Evolutionary conservation across 2,329 filamentous ascomycete genomes (phyloP), one percentile per base, ranked within the genome.

Genomic region (Colletotrichum tamarilloi): DNA sequence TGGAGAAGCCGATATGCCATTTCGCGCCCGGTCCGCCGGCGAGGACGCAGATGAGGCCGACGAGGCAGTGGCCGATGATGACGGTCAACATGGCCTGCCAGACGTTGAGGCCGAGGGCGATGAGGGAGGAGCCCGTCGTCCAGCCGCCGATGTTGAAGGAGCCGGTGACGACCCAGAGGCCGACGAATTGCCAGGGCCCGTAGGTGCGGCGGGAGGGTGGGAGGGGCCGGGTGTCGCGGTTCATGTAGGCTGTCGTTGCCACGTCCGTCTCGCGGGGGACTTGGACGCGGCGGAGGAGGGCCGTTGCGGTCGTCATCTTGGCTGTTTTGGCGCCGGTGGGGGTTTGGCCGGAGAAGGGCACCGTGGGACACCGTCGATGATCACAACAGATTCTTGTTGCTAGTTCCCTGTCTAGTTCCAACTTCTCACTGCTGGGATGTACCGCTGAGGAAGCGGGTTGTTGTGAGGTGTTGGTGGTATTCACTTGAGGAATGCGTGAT

Each of bases 81-180:
- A 78, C 77, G 24, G 77, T 75, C n/a, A 78, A 60, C 77, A 78
- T 77, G 24, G 77, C 75, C 73, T 78, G 77, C 76, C 75, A 76
- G n/a, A 79, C 78, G 49, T 79, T 79, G 16, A 79, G 75, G 5
- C 78, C 77, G 1, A 79, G 76, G 2, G 78, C 77, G 59, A 79
- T 79, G 24, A 79, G 69, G 3, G 76, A 78, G 4, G 78, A 80
- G 1, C 79, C 80, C 0, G 79, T 81, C 5, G 79, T 79, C 80
- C 80, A 81, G 24, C 80, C 80, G 35, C 80, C 80, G 4, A 81
- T 78, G 56, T 81, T 81, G 70, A 81, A 81, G 1, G 80, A 81
- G 5, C 79, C 80, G 0, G 80, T 81, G 32, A 81, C 76, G 74
- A 81, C 77, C 80, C 80, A 81, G 1, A 81, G 77, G 12, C 78